These are phyloP conservation scores for Knufia petricola DNA, from an alignment of 2,329 filamentous ascomycete genomes.

Conservation along the genomic window DNA sequence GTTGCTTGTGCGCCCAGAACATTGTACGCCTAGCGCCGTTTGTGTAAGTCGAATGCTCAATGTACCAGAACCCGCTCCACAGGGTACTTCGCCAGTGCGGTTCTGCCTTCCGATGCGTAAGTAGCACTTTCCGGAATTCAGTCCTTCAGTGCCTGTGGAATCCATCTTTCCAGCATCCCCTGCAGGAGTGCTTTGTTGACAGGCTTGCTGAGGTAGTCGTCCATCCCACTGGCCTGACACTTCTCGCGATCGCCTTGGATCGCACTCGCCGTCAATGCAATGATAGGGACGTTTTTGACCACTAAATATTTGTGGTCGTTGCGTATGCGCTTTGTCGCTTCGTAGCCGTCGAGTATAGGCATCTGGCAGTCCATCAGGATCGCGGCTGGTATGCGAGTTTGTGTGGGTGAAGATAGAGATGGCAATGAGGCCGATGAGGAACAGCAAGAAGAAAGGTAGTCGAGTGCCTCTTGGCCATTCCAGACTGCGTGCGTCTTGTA, in stretches of 20 bases:
- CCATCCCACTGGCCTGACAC: constrained; percentile 90
- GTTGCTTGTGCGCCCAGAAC: too few relatives aligned
- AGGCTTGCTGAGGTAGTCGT: constrained; percentile 89
- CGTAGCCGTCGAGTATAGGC: constrained; percentile 86
- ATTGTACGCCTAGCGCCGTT: too few relatives aligned
- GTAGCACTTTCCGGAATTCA: too few relatives aligned
- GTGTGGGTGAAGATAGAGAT: neutral
- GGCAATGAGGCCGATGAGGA: too few relatives aligned
- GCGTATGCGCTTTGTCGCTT: constrained; percentile 56
- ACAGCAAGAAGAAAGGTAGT: neutral
- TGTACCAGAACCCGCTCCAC: too few relatives aligned
- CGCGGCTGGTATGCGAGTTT: neutral
- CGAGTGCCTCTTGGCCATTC: constrained; percentile 7
- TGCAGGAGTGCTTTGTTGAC: constrained; percentile 81
- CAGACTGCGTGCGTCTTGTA: constrained; percentile 1
- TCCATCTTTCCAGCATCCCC: constrained; percentile 61
- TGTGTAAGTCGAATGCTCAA: too few relatives aligned
- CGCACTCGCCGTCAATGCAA: constrained; percentile 89
- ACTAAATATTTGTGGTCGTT: neutral
- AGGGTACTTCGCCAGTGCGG: too few relatives aligned
- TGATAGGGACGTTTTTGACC: constrained; percentile 68
- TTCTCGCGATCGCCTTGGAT: constrained; percentile 94
- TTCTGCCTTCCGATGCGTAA: too few relatives aligned
- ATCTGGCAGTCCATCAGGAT: constrained; percentile 94
- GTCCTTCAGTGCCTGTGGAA: too few relatives aligned